These are phyloP conservation scores for Apiospora koreana DNA, from an alignment of 2,329 filamentous ascomycete species.

Conservation along the genomic window DNA sequence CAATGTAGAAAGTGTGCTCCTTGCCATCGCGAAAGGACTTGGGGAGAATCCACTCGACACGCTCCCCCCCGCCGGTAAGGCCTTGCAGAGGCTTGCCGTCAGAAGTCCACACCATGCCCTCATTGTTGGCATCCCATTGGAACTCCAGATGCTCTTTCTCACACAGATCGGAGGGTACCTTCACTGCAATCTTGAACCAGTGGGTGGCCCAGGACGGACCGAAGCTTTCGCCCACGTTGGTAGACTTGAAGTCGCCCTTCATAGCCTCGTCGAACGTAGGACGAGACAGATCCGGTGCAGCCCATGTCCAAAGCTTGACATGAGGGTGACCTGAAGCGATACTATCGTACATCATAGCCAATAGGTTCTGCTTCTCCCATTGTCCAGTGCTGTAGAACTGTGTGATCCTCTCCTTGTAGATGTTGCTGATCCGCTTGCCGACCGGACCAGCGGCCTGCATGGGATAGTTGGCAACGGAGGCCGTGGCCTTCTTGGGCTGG, in stretches of 20 bases:
- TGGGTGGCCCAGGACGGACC: constrained; percentile 97
- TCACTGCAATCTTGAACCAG: constrained; percentile 88
- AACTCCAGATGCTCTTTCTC: constrained; percentile 86
- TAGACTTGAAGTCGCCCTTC: constrained; percentile 72
- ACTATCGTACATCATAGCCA: constrained; percentile 74
- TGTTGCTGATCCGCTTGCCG: constrained; percentile 79
- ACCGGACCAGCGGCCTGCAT: constrained; percentile 53
- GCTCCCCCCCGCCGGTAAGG: constrained; percentile 84
- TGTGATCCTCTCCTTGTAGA: constrained; percentile 81
- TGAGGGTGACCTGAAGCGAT: constrained; percentile 67
- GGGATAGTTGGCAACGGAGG: constrained; percentile 45
- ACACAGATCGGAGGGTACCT: constrained; percentile 70
- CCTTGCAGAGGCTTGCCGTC: constrained; percentile 91
- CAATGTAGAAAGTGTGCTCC: constrained; percentile 88
- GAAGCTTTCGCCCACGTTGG: constrained; percentile 76
- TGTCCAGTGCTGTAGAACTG: constrained; percentile 81
- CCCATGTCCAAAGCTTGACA: constrained; percentile 84
- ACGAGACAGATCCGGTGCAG: constrained; percentile 74
- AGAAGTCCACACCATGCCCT: constrained; percentile 91
- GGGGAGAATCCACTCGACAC: constrained; percentile 89
- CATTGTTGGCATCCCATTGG: constrained; percentile 93
- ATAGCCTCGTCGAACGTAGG: constrained; percentile 85
- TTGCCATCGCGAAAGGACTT: constrained; percentile 79
- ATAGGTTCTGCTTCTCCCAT: constrained; percentile 74
- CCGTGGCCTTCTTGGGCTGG: constrained; percentile 42